Percentiles rank a stretch among this genome's conserved stretches.
These are phyloP conservation scores for Albophoma yamanashiensis DNA, from an alignment of 2,329 filamentous ascomycete species.

Conservation along the genomic window DNA sequence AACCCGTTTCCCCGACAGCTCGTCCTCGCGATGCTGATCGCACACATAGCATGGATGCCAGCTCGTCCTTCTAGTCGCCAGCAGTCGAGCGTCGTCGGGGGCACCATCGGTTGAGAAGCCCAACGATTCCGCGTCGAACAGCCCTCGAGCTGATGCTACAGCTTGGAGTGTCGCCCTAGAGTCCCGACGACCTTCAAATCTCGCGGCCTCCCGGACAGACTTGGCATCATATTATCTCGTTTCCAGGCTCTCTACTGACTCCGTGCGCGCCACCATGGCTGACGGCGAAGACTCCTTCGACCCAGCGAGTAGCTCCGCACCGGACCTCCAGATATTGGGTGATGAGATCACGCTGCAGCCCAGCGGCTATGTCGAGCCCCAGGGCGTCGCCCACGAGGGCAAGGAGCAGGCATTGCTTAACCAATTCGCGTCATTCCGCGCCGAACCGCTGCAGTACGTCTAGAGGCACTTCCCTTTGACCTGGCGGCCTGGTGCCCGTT, in stretches of 20 bases:
- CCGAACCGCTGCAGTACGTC: conserved; percentile 48
- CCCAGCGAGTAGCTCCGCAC: conserved; percentile 37
- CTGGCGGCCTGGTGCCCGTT: not conserved
- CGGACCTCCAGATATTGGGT: conserved; percentile 69
- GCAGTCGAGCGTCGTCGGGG: not conserved
- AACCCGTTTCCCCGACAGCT: not conserved
- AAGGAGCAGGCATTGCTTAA: conserved; percentile 64
- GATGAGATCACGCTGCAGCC: conserved; percentile 66
- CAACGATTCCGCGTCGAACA: not conserved
- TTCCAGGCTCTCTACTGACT: not conserved
- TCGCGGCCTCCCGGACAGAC: not conserved
- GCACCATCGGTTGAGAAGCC: not conserved
- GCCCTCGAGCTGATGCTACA: not conserved
- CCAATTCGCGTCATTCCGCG: conserved; percentile 79
- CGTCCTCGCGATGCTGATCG: not conserved
- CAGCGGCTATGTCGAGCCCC: conserved; percentile 51
- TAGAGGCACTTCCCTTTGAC: not conserved
- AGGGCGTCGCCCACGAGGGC: conserved; percentile 32
- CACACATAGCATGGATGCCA: not conserved
- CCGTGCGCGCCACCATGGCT: conserved; percentile 14
- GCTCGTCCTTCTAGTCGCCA: not conserved
- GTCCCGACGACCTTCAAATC: not conserved
- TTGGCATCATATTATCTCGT: not conserved
- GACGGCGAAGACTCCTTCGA: conserved; percentile 18
- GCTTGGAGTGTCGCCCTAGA: not conserved